Evolutionary conservation across 2,329 filamentous ascomycete genomes (phyloP), one percentile per base, ranked within the genome.

Genomic region (Claviceps maximensis): DNA sequence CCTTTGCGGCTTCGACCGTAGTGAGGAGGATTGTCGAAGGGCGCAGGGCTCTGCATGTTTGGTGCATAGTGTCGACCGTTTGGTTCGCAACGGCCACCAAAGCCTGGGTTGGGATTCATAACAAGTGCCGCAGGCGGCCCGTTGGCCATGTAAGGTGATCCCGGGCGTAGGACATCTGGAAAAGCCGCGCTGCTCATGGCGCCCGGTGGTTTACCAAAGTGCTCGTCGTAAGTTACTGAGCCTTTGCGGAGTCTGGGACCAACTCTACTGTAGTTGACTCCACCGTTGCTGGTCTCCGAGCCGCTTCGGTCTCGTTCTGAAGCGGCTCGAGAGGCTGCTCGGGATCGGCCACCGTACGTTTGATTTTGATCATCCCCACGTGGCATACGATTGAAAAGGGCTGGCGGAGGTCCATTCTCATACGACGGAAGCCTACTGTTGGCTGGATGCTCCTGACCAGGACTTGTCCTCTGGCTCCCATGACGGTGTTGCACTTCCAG

Each of bases 241-340:
- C 65, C 67, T 17, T 73, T 73, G 44, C 69, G 67, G 10, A 69
- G 60, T 27, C 69, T 67, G 3, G 65, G 62, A 9, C 69, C 70
- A 10, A 69, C 70, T n/a, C 71, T 69, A 54, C 66, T 70, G 31
- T 65, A 65, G 23, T 68, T 66, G 47, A 67, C 64, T 10, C 67
- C 68, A 29, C 69, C 69, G n/a, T 65, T 72, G 62, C 77, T 79
- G 3, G 76, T 69, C 23, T 80, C 77, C 0, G 78, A 80, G 33
- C 76, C 76, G 56, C 77, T 80, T 44, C 77, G 69, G 45, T 79
- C 72, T 10, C 77, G 70, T 45, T 78, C 76, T 0, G 69, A 68
- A 23, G 67, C 59, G 17, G 61, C 61, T 29, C 61, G 62, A 5
- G 66, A 70, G 23, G 56, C 62, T 23, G 61, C 59, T 13, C 62